Conservation (phyloP, 176 grass and related monocot species). For the Raddia distichophylla region DNA sequence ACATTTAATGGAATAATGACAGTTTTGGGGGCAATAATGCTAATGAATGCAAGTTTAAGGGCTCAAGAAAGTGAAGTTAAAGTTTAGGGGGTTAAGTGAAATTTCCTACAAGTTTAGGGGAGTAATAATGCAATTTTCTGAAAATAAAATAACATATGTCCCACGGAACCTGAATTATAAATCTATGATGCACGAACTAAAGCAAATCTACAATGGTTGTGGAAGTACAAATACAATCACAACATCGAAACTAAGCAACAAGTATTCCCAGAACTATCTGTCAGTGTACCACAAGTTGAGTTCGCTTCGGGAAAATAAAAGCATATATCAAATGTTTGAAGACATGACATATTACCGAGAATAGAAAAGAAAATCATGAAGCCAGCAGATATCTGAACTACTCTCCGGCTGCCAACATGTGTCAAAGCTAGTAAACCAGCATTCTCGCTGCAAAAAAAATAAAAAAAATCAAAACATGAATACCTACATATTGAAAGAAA, state of each 20-base stretch:
- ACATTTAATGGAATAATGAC: no score
- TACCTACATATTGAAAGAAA: neutral
- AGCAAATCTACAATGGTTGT: neutral
- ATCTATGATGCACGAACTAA: neutral
- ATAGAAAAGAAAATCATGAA: conserved; percentile 74
- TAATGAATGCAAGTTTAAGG: no score
- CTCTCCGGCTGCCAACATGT: conserved; percentile 63
- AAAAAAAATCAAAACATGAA: neutral
- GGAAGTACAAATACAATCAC: neutral
- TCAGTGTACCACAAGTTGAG: neutral
- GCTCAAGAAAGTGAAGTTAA: no score
- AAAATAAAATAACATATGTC: neutral
- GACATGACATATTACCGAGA: conserved; percentile 35
- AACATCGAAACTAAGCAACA: neutral
- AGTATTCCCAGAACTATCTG: neutral
- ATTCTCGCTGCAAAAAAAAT: conserved; percentile 55
- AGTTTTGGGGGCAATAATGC: no score
- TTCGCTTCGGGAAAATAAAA: neutral
- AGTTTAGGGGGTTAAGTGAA: no score
- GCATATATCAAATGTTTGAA: neutral
- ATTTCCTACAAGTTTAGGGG: no score
- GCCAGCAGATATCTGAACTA: conserved; percentile 66
- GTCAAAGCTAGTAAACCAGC: conserved; percentile 62
- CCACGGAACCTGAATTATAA: neutral
- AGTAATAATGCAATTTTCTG: no score